Base-by-base conservation (phyloP, 2,329 filamentous ascomycete species). In the Parastagonospora nodorum region DNA sequence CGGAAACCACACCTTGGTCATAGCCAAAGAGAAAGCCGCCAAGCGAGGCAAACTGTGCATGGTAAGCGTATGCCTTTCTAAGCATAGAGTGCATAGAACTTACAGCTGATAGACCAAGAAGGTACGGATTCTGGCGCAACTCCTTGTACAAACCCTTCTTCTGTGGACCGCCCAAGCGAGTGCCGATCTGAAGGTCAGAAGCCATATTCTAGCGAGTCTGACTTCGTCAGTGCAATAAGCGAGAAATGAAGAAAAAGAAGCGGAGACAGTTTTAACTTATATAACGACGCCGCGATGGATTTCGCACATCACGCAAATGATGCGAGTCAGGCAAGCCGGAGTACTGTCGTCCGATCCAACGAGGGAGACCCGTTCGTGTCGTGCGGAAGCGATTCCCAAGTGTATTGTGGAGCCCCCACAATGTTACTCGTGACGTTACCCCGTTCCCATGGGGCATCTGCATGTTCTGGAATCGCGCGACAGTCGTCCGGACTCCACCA, bases 1-100 rank as follows among this genome's bases (percentile, higher is more conserved):
- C 58, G 4, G 50, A 55, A 1, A 63, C 55, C 2, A 64, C 57
- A 11, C 59, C 61, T 33, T 64, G 59, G 16, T 62, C 59, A 31
- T 64, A 62, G 39, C 61, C 59, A 15, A 62, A 64, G 4, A 64
- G 57, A 5, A 64, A 62, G 2, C 57, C 57, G 33, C 57, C 59
- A 10, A 62, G 47, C 1, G 57, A 62, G 29, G 57, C 57, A 19
- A 64, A 62, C 59, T 62, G n/a, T 0, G 31, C 2, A 14, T 16
- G 1, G 45, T 19, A 19, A 16, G 14, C 6, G 2, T 10, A 16
- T 6, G 11, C 4, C n/a, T n/a, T n/a, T n/a, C n/a, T n/a, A n/a
- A n/a, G n/a, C 12, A n/a, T 30, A 9, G 1, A 1, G 7, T 2
- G 1, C 2, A 9, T 27, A n/a, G 1, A 14, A 37, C 53, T 40